Conservation (phyloP, 768 basidiomycete genomes). For the Hypsizygus marmoreus region DNA sequence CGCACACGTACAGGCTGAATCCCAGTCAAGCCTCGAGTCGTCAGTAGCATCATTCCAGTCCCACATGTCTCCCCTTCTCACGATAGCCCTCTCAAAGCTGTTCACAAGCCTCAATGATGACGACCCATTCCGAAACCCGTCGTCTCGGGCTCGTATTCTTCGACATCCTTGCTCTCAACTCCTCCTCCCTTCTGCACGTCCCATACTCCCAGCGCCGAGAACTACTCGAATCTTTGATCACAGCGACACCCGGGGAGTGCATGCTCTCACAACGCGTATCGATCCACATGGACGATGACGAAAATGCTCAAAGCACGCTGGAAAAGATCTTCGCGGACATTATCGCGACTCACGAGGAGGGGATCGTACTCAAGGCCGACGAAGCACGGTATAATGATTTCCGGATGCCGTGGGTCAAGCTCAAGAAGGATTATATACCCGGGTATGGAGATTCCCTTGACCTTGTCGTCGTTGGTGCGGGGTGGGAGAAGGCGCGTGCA, state of each 20-base stretch:
- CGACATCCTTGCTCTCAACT: constrained; percentile 76
- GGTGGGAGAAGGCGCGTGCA: constrained; percentile 80
- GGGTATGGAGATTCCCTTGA: constrained; percentile 83
- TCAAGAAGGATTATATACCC: constrained; percentile 88
- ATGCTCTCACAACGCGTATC: constrained; percentile 60
- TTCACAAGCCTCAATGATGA: constrained; percentile 33
- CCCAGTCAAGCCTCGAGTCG: constrained; percentile 10
- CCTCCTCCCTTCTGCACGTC: constrained; percentile 50
- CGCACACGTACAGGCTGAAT: constrained; percentile 11
- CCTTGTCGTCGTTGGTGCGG: constrained; percentile 73
- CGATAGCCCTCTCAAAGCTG: constrained; percentile 11
- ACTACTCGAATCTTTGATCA: constrained; percentile 60
- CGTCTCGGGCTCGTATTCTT: constrained; percentile 87
- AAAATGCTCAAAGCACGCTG: constrained; percentile 4
- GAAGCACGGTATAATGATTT: constrained; percentile 68
- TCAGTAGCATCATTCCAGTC: constrained; percentile 9
- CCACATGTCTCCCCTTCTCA: neutral
- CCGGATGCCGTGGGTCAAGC: constrained; percentile 77
- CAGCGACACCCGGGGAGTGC: constrained; percentile 55
- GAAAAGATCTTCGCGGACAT: constrained; percentile 44
- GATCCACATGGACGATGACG: constrained; percentile 40
- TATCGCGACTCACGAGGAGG: constrained; percentile 61
- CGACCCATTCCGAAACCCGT: constrained; percentile 37
- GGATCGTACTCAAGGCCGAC: constrained; percentile 77
- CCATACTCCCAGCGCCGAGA: constrained; percentile 63